These are phyloP conservation scores for Cladosporium austrohemisphaericum DNA, from an alignment of 2,329 filamentous ascomycete species.

Conservation along the genomic window DNA sequence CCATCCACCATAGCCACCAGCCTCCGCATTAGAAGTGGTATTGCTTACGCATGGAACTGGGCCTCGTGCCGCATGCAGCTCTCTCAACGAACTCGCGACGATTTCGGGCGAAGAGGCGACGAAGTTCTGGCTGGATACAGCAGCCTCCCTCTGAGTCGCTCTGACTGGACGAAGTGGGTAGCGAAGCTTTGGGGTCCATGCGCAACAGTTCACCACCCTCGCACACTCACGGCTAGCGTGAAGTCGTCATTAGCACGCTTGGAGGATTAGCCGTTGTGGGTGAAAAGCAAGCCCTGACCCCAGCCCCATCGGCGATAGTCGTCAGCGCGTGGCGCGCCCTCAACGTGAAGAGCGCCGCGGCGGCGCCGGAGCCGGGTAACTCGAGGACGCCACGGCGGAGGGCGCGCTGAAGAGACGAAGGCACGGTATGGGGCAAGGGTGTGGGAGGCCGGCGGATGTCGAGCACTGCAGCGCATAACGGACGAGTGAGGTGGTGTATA, in stretches of 20 bases:
- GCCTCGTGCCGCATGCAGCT: constrained; percentile 10
- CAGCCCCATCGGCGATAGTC: constrained; percentile 16
- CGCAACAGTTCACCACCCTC: constrained; percentile 5
- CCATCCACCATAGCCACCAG: constrained; percentile 8
- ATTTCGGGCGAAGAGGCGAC: constrained; percentile 8
- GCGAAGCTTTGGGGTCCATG: constrained; percentile 13
- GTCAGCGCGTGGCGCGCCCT: constrained; percentile 14
- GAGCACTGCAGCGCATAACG: no score
- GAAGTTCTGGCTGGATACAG: not conserved
- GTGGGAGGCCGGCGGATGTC: not conserved
- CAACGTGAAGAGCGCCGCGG: constrained; percentile 12
- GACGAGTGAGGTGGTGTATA: not conserved
- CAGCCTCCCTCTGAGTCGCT: not conserved
- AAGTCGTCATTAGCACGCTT: constrained; percentile 15
- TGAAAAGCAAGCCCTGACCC: constrained; percentile 15
- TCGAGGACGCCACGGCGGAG: not conserved
- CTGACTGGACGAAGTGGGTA: constrained; percentile 11
- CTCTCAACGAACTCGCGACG: constrained; percentile 11
- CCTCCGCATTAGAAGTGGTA: constrained; percentile 5
- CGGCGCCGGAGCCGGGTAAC: constrained; percentile 2
- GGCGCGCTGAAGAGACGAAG: not conserved
- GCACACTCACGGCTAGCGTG: constrained; percentile 10
- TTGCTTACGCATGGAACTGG: constrained; percentile 10
- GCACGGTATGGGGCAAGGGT: no score
- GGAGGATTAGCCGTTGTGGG: constrained; percentile 16